These are phyloP conservation scores for Pyrenophora teres DNA, from an alignment of 2,329 filamentous ascomycete genomes.

Conservation along the genomic window DNA sequence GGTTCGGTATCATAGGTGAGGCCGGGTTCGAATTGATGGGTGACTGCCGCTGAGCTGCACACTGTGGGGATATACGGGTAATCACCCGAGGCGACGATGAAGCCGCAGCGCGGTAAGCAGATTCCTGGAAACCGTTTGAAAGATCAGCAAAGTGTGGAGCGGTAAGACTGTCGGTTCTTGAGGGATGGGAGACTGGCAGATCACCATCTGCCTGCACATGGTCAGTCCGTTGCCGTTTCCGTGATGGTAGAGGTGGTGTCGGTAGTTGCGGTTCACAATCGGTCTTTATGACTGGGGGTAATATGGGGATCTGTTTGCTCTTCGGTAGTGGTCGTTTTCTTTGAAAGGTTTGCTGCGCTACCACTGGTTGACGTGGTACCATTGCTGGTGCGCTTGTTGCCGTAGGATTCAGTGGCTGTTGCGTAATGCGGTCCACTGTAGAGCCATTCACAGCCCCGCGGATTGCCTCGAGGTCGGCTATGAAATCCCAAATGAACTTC, in stretches of 20 bases:
- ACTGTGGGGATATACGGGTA: not conserved
- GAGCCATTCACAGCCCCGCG: constrained; percentile 32
- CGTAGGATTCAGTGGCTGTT: not conserved
- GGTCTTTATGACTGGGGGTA: not conserved
- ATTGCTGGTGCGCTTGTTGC: not conserved
- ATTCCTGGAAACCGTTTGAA: not conserved
- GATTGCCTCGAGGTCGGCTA: constrained; percentile 34
- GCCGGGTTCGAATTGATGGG: not conserved
- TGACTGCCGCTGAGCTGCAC: not conserved
- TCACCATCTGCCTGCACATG: not conserved
- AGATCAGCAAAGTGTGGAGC: not conserved
- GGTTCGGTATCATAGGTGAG: not conserved
- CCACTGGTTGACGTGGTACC: not conserved
- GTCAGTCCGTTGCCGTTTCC: constrained; percentile 26
- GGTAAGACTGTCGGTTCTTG: not conserved
- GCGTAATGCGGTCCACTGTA: constrained; percentile 17
- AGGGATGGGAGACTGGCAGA: no score
- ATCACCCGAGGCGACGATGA: not conserved
- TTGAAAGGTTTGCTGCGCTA: not conserved
- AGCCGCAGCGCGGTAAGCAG: not conserved
- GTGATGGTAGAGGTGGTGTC: not conserved
- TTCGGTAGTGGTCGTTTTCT: not conserved
- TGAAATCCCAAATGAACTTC: constrained; percentile 40
- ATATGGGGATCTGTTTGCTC: not conserved
- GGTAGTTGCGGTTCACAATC: not conserved